Base-by-base conservation (phyloP, 2,329 filamentous ascomycete genomes). In the Colletotrichum echinochloae region DNA sequence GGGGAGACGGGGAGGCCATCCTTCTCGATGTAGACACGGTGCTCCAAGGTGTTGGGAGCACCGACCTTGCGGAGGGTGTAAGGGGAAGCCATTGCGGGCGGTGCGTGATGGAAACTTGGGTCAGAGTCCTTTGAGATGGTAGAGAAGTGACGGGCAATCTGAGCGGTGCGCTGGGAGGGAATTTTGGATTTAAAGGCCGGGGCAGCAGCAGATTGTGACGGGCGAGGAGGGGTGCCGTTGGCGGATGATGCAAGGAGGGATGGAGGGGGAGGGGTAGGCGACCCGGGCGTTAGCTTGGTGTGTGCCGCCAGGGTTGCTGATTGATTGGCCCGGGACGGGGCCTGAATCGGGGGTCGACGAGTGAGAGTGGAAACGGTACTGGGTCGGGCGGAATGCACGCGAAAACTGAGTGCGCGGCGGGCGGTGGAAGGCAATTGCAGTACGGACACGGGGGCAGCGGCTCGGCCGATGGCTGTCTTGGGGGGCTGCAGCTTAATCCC, bases 1-100 rank as follows among this genome's bases (percentile, higher is more conserved):
- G 95, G 93, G 74, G 95, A 98, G 83, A 98, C 84, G 76, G 94
- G 93, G 75, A 93, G 87, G 86, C 95, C 96, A 92, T 98, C 94
- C 88, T 97, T 95, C 89, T 99, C 95, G 81, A 98, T 91, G 90
- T 92, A 99, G 85, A 98, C 91, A 81, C 96, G 94, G 90, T 97
- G 94, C 88, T 98, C 95, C 81, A 97, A 88, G 78, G 96, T 98
- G 89, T 98, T 92, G 79, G 94, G 90, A 79, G 93, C 90, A 78
- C 88, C 96, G 81, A 97, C 88, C 89, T 97, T 98, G 86, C 95
- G 92, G 81, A 92, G 84, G 79, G 87, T 88, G 87, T 94, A 99
- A 74, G 83, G 82, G 73, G 89, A 88, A 74, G 89, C 83, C 86
- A 92, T 90, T 78, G 84, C 86, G 77, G 75, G 74, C 64, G 74